These are phyloP conservation scores for Hypoxylon sp. DNA, from an alignment of 2,329 filamentous ascomycete genomes.

Conservation along the genomic window DNA sequence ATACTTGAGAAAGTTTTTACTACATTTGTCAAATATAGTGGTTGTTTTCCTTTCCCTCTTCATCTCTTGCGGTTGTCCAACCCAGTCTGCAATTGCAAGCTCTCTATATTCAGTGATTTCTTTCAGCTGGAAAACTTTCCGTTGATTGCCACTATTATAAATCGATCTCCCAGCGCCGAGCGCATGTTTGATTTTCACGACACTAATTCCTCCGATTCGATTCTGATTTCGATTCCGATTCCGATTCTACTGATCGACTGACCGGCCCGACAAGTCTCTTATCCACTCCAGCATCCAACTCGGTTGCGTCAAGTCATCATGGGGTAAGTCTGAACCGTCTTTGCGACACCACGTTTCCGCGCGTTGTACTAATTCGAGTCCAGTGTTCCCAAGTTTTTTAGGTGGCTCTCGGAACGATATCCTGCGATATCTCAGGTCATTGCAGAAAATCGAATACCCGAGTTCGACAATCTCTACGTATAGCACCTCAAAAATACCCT, in stretches of 20 bases:
- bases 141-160: background rate
- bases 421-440: constrained; percentile 98
- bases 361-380: constrained; percentile 34
- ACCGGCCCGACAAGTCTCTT: background rate
- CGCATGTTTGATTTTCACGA: constrained; percentile 10
- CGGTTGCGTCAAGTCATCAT: constrained; percentile 32
- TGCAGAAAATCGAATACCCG: constrained; percentile 97
- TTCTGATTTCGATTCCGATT: too few species aligned
- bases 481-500: constrained; percentile 48
- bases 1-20: constrained; percentile 11
- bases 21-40: constrained; percentile 34
- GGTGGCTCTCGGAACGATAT: constrained; percentile 99
- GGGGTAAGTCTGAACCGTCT: constrained; percentile 42
- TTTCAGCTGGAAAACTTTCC: background rate
- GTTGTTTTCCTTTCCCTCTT: constrained; percentile 2
- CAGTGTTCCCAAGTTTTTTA: constrained; percentile 89
- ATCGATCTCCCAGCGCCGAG: constrained; percentile 9
- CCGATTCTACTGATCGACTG: background rate
- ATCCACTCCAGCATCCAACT: background rate
- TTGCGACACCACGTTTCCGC: constrained; percentile 3
- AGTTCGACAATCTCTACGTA: constrained; percentile 97
- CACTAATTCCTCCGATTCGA: background rate
- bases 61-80: background rate
- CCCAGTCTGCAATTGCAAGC: constrained; percentile 13
- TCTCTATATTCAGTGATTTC: constrained; percentile 6